A percentile compares a stretch with the other conserved stretches of the same genome.
phyloP scores from a whole-genome alignment of 1,139 yeast genomes.

The Kluyveromyces sp. region DNA sequence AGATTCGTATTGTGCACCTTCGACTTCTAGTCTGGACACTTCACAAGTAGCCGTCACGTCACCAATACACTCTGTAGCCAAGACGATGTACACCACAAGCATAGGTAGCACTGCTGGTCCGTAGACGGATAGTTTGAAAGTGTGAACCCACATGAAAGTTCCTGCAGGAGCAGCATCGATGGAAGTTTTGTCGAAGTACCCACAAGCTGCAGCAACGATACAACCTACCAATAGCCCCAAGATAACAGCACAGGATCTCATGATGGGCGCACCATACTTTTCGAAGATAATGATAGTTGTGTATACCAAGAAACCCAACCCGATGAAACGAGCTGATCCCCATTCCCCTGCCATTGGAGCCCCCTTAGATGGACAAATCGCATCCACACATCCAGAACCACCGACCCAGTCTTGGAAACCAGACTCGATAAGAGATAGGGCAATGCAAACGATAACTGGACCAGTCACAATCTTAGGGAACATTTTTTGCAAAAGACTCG shows the following conservation, averaged over 20 bases:
- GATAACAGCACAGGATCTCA: slow-evolving; percentile 89
- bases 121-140: slow-evolving; percentile 65
- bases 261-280: slow-evolving; percentile 87
- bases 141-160: slow-evolving; percentile 80
- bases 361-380: slow-evolving; percentile 37
- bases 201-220: slow-evolving; percentile 85
- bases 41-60: slow-evolving; percentile 90
- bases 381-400: slow-evolving; percentile 63
- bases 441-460: slow-evolving; percentile 80
- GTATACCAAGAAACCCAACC: slow-evolving; percentile 78
- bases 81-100: slow-evolving; percentile 68
- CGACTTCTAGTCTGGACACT: slow-evolving; percentile 75
- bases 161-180: slow-evolving; percentile 73
- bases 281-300: slow-evolving; percentile 66
- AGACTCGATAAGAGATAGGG: slow-evolving; percentile 54
- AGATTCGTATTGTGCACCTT: slow-evolving; percentile 71
- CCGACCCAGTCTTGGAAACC: slow-evolving; percentile 87
- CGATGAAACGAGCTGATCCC: slow-evolving; percentile 83
- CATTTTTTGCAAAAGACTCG: slow-evolving; percentile 55
- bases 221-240: slow-evolving; percentile 79
- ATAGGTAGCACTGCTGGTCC: slow-evolving; percentile 82
- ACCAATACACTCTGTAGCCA: slow-evolving; percentile 89
- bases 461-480: slow-evolving; percentile 92
- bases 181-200: slow-evolving; percentile 54
- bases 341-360: slow-evolving; percentile 56